Evolutionary conservation across 1,284 basidiomycete genomes (phyloP).

Genomic region (Rhodotorula sp.): DNA sequence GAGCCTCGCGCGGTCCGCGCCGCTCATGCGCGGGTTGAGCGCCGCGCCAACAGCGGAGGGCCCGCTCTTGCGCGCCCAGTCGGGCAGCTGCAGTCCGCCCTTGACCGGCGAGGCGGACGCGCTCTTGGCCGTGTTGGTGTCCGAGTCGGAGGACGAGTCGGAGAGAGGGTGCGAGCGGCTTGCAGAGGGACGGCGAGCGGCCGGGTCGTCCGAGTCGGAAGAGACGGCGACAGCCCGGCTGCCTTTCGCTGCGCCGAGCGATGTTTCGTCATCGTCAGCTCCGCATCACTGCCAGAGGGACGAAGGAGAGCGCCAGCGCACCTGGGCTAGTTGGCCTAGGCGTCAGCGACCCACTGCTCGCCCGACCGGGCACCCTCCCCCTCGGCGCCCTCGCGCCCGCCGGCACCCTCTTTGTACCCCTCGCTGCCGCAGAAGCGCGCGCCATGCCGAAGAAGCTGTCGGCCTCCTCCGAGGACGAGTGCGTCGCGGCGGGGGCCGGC

Average conservation of each 20-base stretch:
- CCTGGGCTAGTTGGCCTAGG: background rate
- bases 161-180: background rate
- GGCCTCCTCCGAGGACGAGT: slow-evolving; percentile 24
- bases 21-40: background rate
- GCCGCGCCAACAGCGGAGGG: background rate
- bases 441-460: slow-evolving; percentile 23
- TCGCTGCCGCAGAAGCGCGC: background rate
- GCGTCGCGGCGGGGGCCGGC: background rate
- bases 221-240: background rate
- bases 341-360: background rate
- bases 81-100: slow-evolving; percentile 1
- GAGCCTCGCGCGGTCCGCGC: slow-evolving; percentile 7
- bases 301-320: background rate
- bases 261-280: too few species aligned
- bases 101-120: background rate
- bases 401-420: too few species aligned
- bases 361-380: background rate
- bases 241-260: background rate
- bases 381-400: background rate
- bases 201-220: slow-evolving; percentile 1
- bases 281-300: accelerated
- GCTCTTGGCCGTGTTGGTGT: background rate
- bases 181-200: background rate
- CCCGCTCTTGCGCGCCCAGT: slow-evolving; percentile 2
- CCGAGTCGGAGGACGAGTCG: background rate